Conservation (phyloP, 2,329 filamentous ascomycete genomes). For the Curvularia eragrostidis region DNA sequence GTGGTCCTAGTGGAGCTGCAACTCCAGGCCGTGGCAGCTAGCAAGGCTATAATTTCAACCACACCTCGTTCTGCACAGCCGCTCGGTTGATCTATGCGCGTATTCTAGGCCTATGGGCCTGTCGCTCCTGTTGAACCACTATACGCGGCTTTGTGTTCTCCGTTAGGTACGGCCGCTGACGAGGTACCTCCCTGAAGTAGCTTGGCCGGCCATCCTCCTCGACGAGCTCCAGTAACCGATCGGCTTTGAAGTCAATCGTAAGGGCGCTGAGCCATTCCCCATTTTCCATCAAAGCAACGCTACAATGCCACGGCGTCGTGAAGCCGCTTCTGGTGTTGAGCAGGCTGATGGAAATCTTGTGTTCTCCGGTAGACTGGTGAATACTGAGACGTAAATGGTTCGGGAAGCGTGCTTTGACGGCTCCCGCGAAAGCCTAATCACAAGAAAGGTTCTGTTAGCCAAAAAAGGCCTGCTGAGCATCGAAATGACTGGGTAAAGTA, state of each 20-base stretch:
- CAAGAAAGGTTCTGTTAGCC: background rate
- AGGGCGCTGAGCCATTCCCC: conserved; percentile 19
- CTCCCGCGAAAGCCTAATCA: background rate
- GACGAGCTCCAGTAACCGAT: conserved; percentile 22
- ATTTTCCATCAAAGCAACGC: conserved; percentile 18
- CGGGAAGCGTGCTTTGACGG: background rate
- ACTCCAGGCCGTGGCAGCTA: no score
- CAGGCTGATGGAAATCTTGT: conserved; percentile 28
- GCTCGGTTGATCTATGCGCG: no score
- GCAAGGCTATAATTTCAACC: no score
- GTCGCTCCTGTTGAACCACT: no score
- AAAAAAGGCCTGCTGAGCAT: no score
- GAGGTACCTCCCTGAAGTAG: conserved; percentile 25
- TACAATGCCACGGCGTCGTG: conserved; percentile 32
- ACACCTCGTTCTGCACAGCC: no score
- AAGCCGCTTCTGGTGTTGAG: conserved; percentile 22
- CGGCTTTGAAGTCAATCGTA: conserved; percentile 12
- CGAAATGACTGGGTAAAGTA: no score
- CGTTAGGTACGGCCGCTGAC: no score
- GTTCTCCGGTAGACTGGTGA: conserved; percentile 32
- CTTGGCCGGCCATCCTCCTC: conserved; percentile 23
- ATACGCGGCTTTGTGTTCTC: no score
- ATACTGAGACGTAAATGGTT: conserved; percentile 36
- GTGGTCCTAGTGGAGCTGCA: no score
- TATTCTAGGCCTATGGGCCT: no score